Conservation (phyloP, 2,329 filamentous ascomycete genomes). For the Pseudogymnoascus sp. region DNA sequence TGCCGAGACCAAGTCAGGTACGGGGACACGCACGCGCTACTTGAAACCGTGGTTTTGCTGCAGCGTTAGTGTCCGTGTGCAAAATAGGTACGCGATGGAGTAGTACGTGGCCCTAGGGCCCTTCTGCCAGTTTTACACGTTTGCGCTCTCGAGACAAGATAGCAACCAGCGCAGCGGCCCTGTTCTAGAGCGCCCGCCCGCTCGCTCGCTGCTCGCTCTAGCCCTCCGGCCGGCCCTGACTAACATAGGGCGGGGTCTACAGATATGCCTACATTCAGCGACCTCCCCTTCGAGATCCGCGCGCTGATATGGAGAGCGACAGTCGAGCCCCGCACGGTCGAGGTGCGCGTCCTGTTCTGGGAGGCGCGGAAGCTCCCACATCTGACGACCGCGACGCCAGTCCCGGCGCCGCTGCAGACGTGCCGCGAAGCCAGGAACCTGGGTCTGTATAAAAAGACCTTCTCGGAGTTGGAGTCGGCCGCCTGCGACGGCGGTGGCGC, state of each 20-base stretch:
- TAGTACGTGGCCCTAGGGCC: not conserved
- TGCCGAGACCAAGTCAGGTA: not conserved
- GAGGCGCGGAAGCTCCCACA: not conserved
- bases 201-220: not conserved
- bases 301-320: not conserved
- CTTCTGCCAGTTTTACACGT: not conserved
- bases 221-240: not conserved
- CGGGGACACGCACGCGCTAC: not conserved
- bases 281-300: not conserved
- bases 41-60: not conserved
- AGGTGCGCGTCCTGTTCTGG: not conserved
- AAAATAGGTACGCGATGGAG: not conserved
- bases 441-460: slow-evolving; percentile 14
- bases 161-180: not conserved
- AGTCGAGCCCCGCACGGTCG: not conserved
- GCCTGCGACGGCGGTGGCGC: slow-evolving; percentile 4
- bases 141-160: not conserved
- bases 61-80: not conserved
- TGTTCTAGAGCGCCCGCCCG: not conserved
- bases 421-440: slow-evolving; percentile 16
- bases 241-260: not conserved
- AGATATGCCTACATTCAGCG: not conserved
- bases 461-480: slow-evolving; percentile 11
- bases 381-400: slow-evolving; percentile 13
- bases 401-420: slow-evolving; percentile 15